phyloP scores from a whole-genome alignment of 2,329 filamentous ascomycete genomes.

The Penicillium sp. region DNA sequence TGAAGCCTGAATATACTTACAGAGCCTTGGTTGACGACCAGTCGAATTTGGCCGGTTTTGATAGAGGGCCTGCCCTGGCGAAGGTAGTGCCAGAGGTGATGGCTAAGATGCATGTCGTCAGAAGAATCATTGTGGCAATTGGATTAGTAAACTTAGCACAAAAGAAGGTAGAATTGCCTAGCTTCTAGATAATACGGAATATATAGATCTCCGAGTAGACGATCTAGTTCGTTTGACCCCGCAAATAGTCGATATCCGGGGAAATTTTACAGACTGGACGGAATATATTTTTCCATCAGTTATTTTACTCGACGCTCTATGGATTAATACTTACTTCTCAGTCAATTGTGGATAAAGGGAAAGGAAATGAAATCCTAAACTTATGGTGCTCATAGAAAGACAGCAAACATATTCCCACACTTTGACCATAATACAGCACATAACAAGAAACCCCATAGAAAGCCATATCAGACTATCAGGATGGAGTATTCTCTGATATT shows the following conservation, averaged over 20 bases:
- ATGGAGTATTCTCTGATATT: too few relatives aligned
- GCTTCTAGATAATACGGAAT: not conserved
- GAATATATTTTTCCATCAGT: conserved; percentile 15
- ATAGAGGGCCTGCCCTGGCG: conserved; percentile 4
- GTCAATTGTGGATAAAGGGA: not conserved
- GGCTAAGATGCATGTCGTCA: not conserved
- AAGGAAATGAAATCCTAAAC: not conserved
- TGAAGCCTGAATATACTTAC: not conserved
- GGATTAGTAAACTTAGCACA: not conserved
- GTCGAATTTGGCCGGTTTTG: conserved; percentile 13
- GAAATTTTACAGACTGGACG: conserved; percentile 7
- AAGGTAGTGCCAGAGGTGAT: not conserved
- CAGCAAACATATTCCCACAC: not conserved
- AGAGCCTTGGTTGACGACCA: conserved; percentile 17
- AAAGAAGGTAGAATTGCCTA: too few relatives aligned
- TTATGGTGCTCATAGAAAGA: not conserved
- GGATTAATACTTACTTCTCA: too few relatives aligned
- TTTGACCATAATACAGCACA: not conserved
- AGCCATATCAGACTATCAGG: not conserved
- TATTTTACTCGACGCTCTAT: not conserved
- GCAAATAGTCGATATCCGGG: conserved; percentile 13
- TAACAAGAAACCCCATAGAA: too few relatives aligned
- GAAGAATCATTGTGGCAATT: not conserved
- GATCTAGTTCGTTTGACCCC: conserved; percentile 9
- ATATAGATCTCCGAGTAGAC: conserved; percentile 2